Base-by-base conservation (phyloP, 192 early-diverging fungal species). In the Phlyctochytrium arcticum region DNA sequence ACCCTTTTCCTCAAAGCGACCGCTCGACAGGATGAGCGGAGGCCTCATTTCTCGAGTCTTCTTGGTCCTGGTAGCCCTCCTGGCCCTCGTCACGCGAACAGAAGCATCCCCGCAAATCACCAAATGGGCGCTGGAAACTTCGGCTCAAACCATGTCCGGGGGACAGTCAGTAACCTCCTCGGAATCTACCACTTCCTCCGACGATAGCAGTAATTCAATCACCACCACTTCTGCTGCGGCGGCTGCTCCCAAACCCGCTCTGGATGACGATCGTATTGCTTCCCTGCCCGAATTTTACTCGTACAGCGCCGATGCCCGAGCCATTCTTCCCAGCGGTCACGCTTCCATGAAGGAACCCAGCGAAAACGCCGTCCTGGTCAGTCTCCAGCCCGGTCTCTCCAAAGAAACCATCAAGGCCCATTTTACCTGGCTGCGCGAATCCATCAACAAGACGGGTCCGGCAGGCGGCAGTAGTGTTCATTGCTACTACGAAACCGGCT, bases 401-500 rank as follows among this genome's bases (percentile, higher is more conserved):
- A 46, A 61, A 23, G n/a, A 3, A 3, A 37, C 44, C 29, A 36
- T 39, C 5, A 15, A 19, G 32, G 46, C 21, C 7, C 59, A 61
- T 33, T 61, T 39, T 32, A 27, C 23, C 12, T 61, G 59, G 59
- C 59, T 61, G 23, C 31, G 31, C 59, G 32, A 23, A 27, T 21
- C 46, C 24, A 21, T 61, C 4, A 24, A 6, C 12, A 15, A 26
- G 29, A 39, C 8, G 17, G 15, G 15, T 23, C 15, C 34, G 1
- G 29, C 33, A 58, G 29, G 21, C 4, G 42, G 15, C 19, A 24
- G 8, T 7, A 1, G 31, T 17, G 49, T 64, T 9, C 62, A 64
- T 36, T 64, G 62, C 31, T 33, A 54, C 5, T 64, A 54, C 37
- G 12, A 8, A 5, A 33, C 21, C 12, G 62, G 62, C 26, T 64